phyloP scores from a whole-genome alignment of 495 filamentous ascomycete genomes.

The Xylaria telfairii region DNA sequence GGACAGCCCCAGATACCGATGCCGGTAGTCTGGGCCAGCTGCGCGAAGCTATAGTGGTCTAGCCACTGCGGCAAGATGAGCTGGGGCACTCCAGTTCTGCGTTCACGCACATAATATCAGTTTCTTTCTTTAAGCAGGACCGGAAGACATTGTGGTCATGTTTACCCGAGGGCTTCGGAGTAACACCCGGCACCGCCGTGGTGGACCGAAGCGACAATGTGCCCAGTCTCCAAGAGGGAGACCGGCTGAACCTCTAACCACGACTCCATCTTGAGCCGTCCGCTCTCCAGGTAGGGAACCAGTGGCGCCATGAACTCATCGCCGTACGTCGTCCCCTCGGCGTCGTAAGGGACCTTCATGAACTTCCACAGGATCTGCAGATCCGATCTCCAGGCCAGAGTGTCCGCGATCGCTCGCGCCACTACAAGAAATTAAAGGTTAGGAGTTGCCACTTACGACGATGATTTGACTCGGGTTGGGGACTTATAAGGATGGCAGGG shows the following conservation, averaged over 20 bases:
- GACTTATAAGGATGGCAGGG: background rate
- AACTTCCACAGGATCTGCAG: conserved; percentile 60
- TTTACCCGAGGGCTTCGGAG: conserved; percentile 59
- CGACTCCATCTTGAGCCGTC: conserved; percentile 42
- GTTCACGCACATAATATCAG: background rate
- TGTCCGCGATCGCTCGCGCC: conserved; percentile 43
- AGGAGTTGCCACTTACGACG: background rate
- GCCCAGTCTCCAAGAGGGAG: conserved; percentile 51
- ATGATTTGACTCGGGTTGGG: too few species aligned
- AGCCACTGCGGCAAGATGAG: conserved; percentile 58
- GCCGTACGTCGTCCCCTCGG: conserved; percentile 23
- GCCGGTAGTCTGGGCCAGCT: conserved; percentile 54
- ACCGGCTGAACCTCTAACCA: conserved; percentile 59
- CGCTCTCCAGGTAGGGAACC: conserved; percentile 33
- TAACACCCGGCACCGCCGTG: conserved; percentile 62
- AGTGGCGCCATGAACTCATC: conserved; percentile 34
- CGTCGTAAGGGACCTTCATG: conserved; percentile 31
- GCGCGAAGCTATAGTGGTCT: conserved; percentile 57
- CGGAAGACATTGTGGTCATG: conserved; percentile 9
- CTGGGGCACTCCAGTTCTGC: conserved; percentile 56
- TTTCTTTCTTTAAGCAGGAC: background rate
- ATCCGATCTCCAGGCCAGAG: conserved; percentile 41
- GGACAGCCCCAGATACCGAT: conserved; percentile 57
- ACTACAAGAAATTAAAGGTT: conserved; percentile 15
- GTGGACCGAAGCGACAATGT: conserved; percentile 56